Evolutionary conservation across 2,329 filamentous ascomycete genomes (phyloP).

Genomic region (Colletotrichum eleusines): DNA sequence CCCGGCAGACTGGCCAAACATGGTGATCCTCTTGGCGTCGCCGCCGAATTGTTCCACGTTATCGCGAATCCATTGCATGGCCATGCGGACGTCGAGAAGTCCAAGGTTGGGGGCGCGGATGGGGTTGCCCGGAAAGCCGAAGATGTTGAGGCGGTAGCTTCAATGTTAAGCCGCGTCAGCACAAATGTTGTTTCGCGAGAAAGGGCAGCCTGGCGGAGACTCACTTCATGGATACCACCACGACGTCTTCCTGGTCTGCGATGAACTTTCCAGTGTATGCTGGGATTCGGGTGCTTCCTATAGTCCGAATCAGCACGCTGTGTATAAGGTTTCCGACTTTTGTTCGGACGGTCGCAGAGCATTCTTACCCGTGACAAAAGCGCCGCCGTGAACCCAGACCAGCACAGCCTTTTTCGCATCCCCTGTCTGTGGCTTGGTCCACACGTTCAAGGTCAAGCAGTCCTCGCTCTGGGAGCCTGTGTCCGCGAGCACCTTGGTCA

Average conservation of each 20-base stretch:
- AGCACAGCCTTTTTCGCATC: constrained; percentile 55
- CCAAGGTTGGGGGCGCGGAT: constrained; percentile 40
- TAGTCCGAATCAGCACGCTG: constrained; percentile 19
- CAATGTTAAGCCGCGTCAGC: constrained; percentile 28
- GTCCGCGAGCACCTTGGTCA: constrained; percentile 25
- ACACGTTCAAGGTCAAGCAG: constrained; percentile 55
- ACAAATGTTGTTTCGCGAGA: no score
- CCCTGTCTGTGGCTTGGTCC: constrained; percentile 51
- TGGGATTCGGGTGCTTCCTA: constrained; percentile 30
- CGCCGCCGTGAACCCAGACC: constrained; percentile 60
- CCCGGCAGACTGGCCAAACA: constrained; percentile 49
- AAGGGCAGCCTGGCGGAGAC: constrained; percentile 13
- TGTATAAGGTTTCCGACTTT: neutral
- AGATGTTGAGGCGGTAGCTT: constrained; percentile 57
- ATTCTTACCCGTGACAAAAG: constrained; percentile 50
- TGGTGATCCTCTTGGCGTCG: constrained; percentile 44
- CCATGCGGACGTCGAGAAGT: constrained; percentile 43
- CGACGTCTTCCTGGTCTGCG: constrained; percentile 57
- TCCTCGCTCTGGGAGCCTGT: constrained; percentile 49
- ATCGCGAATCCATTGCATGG: constrained; percentile 43
- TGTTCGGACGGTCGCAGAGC: constrained; percentile 9
- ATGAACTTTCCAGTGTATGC: constrained; percentile 55
- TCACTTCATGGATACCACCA: constrained; percentile 60
- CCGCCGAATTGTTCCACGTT: constrained; percentile 44
- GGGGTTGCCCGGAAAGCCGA: constrained; percentile 54